Evolutionary conservation across 768 basidiomycete genomes (phyloP).

Genomic region (Leucocoprinus sp.): DNA sequence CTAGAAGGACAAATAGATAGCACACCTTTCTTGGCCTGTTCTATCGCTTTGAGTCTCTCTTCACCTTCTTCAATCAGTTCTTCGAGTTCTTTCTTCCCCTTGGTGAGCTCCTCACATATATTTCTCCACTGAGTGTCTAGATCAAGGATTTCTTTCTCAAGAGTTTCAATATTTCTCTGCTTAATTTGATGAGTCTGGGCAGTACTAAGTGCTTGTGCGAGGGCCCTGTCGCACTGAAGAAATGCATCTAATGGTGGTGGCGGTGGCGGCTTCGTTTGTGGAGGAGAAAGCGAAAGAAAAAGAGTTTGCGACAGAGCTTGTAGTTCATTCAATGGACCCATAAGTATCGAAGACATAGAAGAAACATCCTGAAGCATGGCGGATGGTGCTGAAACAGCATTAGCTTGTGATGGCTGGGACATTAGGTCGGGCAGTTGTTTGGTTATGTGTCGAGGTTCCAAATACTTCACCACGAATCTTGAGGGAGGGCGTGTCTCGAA

Average conservation of each 20-base stretch:
- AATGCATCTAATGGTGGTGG: slow-evolving; percentile 54
- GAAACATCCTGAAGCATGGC: slow-evolving; percentile 15
- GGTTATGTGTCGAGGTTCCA: slow-evolving; percentile 10
- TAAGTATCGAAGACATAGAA: slow-evolving; percentile 57
- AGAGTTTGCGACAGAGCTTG: slow-evolving; percentile 59
- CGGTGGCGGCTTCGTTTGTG: slow-evolving; percentile 54
- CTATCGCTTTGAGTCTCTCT: slow-evolving; percentile 58
- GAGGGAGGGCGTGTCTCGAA: background rate
- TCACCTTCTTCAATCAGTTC: slow-evolving; percentile 70
- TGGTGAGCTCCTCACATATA: slow-evolving; percentile 56
- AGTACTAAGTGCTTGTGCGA: slow-evolving; percentile 58
- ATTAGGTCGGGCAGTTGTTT: slow-evolving; percentile 1
- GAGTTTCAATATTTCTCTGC: slow-evolving; percentile 63
- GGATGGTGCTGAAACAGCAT: slow-evolving; percentile 9
- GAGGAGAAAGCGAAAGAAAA: slow-evolving; percentile 66
- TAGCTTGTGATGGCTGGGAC: slow-evolving; percentile 9
- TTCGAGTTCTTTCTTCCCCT: slow-evolving; percentile 62
- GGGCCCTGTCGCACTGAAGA: slow-evolving; percentile 49
- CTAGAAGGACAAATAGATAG: slow-evolving; percentile 1
- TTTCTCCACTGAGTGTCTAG: slow-evolving; percentile 62
- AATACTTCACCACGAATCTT: background rate
- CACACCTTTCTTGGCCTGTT: slow-evolving; percentile 64
- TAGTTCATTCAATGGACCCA: slow-evolving; percentile 53
- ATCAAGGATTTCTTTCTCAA: slow-evolving; percentile 63
- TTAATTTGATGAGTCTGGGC: slow-evolving; percentile 68